These are phyloP conservation scores for Afroboletus lepidellus DNA, from an alignment of 1,284 basidiomycete species.

Conservation along the genomic window DNA sequence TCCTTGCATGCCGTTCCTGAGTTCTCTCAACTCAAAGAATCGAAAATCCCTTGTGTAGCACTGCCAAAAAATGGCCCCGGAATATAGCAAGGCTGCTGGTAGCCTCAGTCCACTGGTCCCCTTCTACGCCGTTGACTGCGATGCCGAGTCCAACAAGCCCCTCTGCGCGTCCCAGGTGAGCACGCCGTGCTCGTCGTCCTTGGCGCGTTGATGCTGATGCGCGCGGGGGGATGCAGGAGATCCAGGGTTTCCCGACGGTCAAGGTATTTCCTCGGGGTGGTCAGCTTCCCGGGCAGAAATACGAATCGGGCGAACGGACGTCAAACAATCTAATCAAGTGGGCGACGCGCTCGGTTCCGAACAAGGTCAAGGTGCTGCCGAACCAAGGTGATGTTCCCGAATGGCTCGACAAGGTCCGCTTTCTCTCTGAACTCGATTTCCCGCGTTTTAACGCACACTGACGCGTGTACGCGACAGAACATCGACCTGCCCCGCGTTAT, in stretches of 20 bases:
- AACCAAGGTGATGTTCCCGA: conserved; percentile 54
- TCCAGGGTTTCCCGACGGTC: conserved; percentile 92
- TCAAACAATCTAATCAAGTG: conserved; percentile 76
- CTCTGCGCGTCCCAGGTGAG: conserved; percentile 77
- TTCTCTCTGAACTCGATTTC: background rate
- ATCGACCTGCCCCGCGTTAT: conserved; percentile 62
- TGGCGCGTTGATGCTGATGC: background rate
- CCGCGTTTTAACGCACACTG: background rate
- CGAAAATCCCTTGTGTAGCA: conserved; percentile 46
- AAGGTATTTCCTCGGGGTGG: conserved; percentile 81
- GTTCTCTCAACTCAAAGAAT: background rate
- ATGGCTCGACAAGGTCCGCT: conserved; percentile 61
- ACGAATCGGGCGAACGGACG: conserved; percentile 70
- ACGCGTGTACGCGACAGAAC: conserved; percentile 39
- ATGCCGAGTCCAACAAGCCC: conserved; percentile 77
- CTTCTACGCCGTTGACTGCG: conserved; percentile 90
- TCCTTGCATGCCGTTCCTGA: background rate
- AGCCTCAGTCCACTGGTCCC: conserved; percentile 83
- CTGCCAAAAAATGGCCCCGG: conserved; percentile 84
- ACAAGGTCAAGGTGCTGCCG: conserved; percentile 62
- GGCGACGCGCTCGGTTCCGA: conserved; percentile 73
- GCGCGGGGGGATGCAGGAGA: conserved; percentile 43
- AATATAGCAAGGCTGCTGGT: conserved; percentile 80
- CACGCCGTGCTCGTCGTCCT: background rate
- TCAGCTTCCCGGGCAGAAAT: conserved; percentile 64